Conservation (phyloP, 495 filamentous ascomycete species). For the Hypoxylon subgilvum region DNA sequence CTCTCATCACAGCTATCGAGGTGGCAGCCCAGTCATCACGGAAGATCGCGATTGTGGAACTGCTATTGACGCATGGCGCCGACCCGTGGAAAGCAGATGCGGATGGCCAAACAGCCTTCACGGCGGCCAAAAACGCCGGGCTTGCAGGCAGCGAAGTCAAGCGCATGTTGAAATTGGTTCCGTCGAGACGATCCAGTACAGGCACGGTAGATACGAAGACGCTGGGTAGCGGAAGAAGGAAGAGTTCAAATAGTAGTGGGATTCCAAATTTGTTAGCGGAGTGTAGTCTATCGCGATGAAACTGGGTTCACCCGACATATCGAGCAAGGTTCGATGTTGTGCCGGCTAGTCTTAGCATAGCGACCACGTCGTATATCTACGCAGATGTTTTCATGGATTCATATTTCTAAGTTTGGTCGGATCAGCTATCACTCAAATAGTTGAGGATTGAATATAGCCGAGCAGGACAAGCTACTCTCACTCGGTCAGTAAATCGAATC, state of each 20-base stretch:
- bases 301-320: not conserved
- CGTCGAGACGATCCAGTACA: slow-evolving; percentile 13
- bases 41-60: slow-evolving; percentile 29
- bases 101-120: slow-evolving; percentile 24
- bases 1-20: slow-evolving; percentile 37
- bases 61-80: slow-evolving; percentile 38
- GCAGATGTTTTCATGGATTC: too few species aligned
- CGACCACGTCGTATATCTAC: too few species aligned
- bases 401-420: too few species aligned
- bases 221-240: not conserved
- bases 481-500: too few species aligned
- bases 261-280: slow-evolving; percentile 3
- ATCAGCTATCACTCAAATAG: too few species aligned
- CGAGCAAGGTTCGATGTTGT: too few species aligned
- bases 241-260: slow-evolving; percentile 6
- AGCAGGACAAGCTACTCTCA: too few species aligned
- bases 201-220: slow-evolving; percentile 1
- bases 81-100: slow-evolving; percentile 29
- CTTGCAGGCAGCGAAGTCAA: slow-evolving; percentile 29
- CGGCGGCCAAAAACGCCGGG: slow-evolving; percentile 33
- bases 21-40: slow-evolving; percentile 14
- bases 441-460: too few species aligned
- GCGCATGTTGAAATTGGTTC: slow-evolving; percentile 18
- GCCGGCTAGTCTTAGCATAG: too few species aligned
- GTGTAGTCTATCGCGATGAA: slow-evolving; percentile 4